Base-by-base conservation (phyloP, 441 rosid genomes). In the Croton laevigatus region DNA sequence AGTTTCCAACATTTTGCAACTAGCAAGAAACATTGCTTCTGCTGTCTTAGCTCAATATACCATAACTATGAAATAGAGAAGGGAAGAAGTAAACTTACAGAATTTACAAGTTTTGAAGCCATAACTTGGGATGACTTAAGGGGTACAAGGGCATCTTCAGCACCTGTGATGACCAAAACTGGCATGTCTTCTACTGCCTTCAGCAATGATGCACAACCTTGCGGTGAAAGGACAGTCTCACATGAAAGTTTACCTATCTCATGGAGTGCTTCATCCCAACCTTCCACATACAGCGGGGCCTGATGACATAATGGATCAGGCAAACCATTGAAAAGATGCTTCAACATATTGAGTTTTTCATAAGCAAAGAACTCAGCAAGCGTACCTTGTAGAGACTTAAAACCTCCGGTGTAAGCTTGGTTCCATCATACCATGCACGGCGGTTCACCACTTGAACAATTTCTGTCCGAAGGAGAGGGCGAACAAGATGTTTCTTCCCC, bases 231-330 rank as follows among this genome's bases (percentile, higher is more conserved):
- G 72, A 92, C 81, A 10, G 89, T 89, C 82, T 94, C 97, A 16
- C 86, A 73, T 22, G 99, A 94, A 73, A 92, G 83, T 84, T 87
- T 87, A 52, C 99, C 93, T 57, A 94, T 87, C 84, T 94, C 99
- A 59, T 90, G 96, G 63, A 92, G 89, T 59, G 98, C 97, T 80
- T 94, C 97, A 66, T 94, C 97, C 99, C 99, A 94, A 70, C 99
- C 97, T 82, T 90, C 96, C 13, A 88, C 86, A 55, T 86, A 87
- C 53, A 94, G 80, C 1, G 97, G 99, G 7, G 91, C 94, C 97
- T 94, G 80, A 70, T 66, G 73, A 68, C 62, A 63, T 34, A 70
- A 52, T 23, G 44, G 19, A 16, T 42, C 40, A 67, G 40, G 12
- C 52, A 59, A 23, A 10, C 62, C 62, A 53, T 52, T 17, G 27